Base-by-base conservation (phyloP, 441 rosid species). In the Adansonia madagascariensis region DNA sequence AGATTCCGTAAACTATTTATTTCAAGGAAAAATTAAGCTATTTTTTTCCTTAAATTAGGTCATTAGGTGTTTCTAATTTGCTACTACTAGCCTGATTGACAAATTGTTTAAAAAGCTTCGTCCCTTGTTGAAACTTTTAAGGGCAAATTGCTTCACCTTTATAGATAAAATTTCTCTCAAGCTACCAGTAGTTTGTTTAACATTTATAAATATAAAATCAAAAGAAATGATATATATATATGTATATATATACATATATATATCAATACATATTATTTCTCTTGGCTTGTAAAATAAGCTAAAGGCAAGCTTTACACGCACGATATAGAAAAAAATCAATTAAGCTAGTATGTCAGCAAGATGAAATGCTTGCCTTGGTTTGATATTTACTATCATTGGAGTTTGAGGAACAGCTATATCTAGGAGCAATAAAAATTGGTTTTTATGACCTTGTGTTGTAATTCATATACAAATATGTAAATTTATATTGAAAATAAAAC, bases 281-380 rank as follows among this genome's bases (percentile, higher is more conserved):
- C 17, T 15, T 52, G 14, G 56, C 56, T 52, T 52, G 18, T 14
- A n/a, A 52, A 52, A 12, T 8, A 63, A 63, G 43, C 46, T 35
- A 31, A 46, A 63, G 20, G 18, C 44, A 53, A 53, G 53, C 6
- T 24, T 52, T 71, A 55, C 62, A 71, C 9, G 27, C 49, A 71
- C 53, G 59, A 71, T 31, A 71, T 9, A 31, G 64, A 43, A 31
- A 52, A 53, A 8, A 31, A 71, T 35, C 8, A 12, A n/a, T 10
- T 31, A 1, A 71, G 74, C 61, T 50, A 46, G 15, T 49, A 14
- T 14, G 10, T 27, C 22, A 71, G 5, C 9, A 52, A 24, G 31
- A 53, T 2, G 3, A 10, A 60, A 46, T 67, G 61, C 87, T 59
- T 87, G 75, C 93, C 95, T 91, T 86, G 46, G 71, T 74, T 87